A percentile compares a stretch with the other conserved stretches of the same genome.
Evolutionary conservation across 768 basidiomycete genomes (phyloP).

Genomic region (Brasilioporus rufonigricans): DNA sequence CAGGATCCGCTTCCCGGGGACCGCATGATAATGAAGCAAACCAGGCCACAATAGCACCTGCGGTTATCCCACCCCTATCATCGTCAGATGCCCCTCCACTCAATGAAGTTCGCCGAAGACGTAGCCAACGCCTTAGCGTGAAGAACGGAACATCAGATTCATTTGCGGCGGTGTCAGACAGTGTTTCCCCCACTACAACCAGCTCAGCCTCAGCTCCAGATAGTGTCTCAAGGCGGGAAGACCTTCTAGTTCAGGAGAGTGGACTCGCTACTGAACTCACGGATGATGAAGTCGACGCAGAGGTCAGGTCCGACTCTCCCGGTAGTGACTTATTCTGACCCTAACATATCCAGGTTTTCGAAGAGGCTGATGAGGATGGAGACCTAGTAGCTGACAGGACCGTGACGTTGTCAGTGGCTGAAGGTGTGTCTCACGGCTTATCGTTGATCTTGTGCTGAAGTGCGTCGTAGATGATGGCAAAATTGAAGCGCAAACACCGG

Average conservation of each 20-base stretch:
- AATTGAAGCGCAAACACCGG: conserved; percentile 94
- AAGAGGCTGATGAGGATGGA: conserved; percentile 81
- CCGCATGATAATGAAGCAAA: conserved; percentile 34
- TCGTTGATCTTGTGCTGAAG: conserved; percentile 4
- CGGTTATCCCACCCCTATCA: conserved; percentile 30
- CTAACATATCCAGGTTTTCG: conserved; percentile 55
- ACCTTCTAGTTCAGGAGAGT: conserved; percentile 57
- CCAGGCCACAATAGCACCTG: conserved; percentile 28
- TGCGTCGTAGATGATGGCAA: conserved; percentile 73
- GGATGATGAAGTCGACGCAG: conserved; percentile 84
- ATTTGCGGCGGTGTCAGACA: conserved; percentile 11
- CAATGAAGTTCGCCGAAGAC: conserved; percentile 55
- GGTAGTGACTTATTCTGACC: conserved; percentile 12
- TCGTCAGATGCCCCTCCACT: conserved; percentile 35
- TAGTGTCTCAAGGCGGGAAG: conserved; percentile 34
- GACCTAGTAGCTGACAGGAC: conserved; percentile 79
- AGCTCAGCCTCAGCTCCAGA: conserved; percentile 30
- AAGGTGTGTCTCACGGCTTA: conserved; percentile 48
- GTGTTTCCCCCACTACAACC: conserved; percentile 18
- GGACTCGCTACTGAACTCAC: conserved; percentile 74
- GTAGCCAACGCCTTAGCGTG: conserved; percentile 82
- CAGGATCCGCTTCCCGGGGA: conserved; percentile 42
- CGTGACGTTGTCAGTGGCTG: conserved; percentile 76
- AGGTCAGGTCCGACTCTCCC: conserved; percentile 35
- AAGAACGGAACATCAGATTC: conserved; percentile 43